Base-by-base conservation (phyloP, 495 filamentous ascomycete genomes). In the Aspergillus campestris region DNA sequence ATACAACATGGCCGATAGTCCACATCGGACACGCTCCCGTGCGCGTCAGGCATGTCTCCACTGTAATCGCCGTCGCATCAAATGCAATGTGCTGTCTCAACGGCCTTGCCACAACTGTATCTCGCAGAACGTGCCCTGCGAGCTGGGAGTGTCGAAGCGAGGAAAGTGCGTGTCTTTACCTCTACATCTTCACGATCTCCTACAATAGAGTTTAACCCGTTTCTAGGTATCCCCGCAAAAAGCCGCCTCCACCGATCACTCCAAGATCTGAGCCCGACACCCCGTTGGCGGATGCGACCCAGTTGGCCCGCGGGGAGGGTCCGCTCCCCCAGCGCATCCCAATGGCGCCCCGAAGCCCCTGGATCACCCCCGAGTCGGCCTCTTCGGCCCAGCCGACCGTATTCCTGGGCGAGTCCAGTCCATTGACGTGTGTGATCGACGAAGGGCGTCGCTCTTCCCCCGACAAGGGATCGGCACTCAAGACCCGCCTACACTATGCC, bases 21-120 rank as follows among this genome's bases (percentile, higher is more conserved):
- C 18, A 24, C 18, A 57, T 30, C 50, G 49, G n/a, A 50, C 49
- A 24, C 51, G 56, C 14, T 55, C 50, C n/a, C 56, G 70, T 38
- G 69, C 70, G 24, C 68, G 65, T 40, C 65, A 64, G 50, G 71
- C 71, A 2, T 74, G 71, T 45, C 47, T 67, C 45, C 57, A 64
- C 33, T 74, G 70, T 51, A 72, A 74, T 45, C 50, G 60, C 0
- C 64, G 71, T 11, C 69, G 71, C 27, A 69, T 73, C 31, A 64
- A 66, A 31, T 74, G 71, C 49, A 66, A 74, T 57, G 71, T 72
- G 11, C 49, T 70, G 11, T 61, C 72, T 38, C 50, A 45, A 49
- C 68, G 61, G 18, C 71, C 71, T 4, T 73, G 70, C 49, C 57
- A 54, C 13, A 74, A 74, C 42, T 74, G 71, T 42, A 49, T 57